Base-by-base conservation (phyloP, 2,329 filamentous ascomycete genomes). In the Whalleya microplaca region DNA sequence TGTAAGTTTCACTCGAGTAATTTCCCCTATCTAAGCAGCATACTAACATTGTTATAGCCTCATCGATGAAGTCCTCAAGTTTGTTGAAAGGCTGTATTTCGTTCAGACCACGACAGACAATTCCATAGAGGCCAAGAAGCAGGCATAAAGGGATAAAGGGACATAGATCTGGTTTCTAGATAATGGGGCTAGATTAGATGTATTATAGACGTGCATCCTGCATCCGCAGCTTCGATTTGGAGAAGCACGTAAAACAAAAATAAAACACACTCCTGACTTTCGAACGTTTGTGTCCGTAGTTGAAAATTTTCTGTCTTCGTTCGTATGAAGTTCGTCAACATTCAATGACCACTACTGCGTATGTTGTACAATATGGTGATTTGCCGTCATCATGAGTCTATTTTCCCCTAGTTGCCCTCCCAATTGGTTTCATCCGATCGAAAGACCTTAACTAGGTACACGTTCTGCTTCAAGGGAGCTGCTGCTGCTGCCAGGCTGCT, bases 31-130 rank as follows among this genome's bases (percentile, higher is more conserved):
- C 53, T n/a, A 42, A n/a, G 40, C 21, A 47, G 37, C 23, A 40
- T 23, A 43, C 68, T 69, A 61, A 70, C 56, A 16, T 27, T 52
- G 47, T 18, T 16, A 3, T 63, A 92, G 89, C 69, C 64, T 92
- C 53, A 89, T 96, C 64, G 92, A 97, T 64, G 92, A 97, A 75
- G 73, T 84, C 2, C 85, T 96, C 67, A 97, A 97, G 77, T 81
- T 86, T 51, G 64, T 89, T 44, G 92, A 97, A 78, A 82, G 89
- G 61, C 76, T 79, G 48, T 82, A 86, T 64, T 90, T 90, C 71
- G 75, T 84, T 66, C 79, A 85, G 65, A 83, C 76, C 63, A 79
- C 73, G 27, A 67, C 72, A 2, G 70, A 69, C 14, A 65, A 69
- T 53, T 66, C 73, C 29, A 64, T 74, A 42, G 76, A 77, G 71